Conservation (phyloP, 495 filamentous ascomycete species). For the Sporormia fimetaria region DNA sequence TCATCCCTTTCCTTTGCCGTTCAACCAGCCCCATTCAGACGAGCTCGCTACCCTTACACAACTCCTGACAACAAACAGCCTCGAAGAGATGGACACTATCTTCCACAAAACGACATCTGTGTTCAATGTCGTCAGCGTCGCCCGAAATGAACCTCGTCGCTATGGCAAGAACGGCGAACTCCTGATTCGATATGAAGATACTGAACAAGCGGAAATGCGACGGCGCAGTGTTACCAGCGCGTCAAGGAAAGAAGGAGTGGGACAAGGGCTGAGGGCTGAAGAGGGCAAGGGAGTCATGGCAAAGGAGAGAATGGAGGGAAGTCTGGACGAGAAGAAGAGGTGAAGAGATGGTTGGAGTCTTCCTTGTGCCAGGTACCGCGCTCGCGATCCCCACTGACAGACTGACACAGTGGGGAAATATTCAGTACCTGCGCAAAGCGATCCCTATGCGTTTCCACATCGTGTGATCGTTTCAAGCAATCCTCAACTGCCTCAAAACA, state of each 20-base stretch:
- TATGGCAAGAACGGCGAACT: conserved; percentile 62
- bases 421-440: too few relatives aligned
- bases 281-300: background rate
- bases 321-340: background rate
- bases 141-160: conserved; percentile 49
- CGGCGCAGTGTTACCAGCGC: conserved; percentile 2
- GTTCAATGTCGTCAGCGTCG: conserved; percentile 50
- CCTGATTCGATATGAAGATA: conserved; percentile 48
- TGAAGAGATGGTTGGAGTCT: too few relatives aligned
- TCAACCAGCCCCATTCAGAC: too few relatives aligned
- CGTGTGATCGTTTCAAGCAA: too few relatives aligned
- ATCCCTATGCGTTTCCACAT: too few relatives aligned
- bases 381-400: background rate
- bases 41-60: too few relatives aligned
- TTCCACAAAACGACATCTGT: conserved; percentile 33
- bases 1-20: too few relatives aligned
- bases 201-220: conserved; percentile 29
- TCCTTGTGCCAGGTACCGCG: background rate
- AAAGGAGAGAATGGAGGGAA: background rate
- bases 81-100: conserved; percentile 49
- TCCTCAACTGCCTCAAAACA: too few relatives aligned
- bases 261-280: background rate
- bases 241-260: background rate
- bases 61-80: too few relatives aligned
- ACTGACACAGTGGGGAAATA: background rate